Evolutionary conservation across 345 rosid genomes (phyloP).

Genomic region (Lagerstroemia speciosa): DNA sequence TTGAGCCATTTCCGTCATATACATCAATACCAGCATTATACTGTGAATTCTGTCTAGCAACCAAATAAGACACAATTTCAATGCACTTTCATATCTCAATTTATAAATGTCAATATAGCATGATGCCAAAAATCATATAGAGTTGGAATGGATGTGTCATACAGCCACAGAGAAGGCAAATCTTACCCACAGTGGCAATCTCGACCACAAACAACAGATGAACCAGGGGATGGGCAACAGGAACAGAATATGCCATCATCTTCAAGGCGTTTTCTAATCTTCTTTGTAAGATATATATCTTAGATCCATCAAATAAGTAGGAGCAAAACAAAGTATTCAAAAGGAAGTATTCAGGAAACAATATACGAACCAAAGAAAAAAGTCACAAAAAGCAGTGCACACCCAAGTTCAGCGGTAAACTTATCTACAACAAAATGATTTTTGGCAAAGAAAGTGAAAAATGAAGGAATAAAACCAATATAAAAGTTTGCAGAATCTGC

Average conservation of each 20-base stretch:
- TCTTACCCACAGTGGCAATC: constrained; percentile 99
- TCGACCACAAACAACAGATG: constrained; percentile 59
- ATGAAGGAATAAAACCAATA: neutral
- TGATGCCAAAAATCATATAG: neutral
- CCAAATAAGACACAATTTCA: neutral
- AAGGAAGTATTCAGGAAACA: neutral
- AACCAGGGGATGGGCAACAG: constrained; percentile 51
- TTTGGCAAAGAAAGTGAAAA: neutral
- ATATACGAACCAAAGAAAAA: constrained; percentile 1
- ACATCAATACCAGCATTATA: neutral
- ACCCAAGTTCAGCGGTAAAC: neutral
- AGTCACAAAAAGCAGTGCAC: neutral
- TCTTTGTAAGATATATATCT: constrained; percentile 88
- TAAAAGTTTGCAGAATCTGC: neutral
- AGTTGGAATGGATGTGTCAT: neutral
- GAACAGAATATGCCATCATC: constrained; percentile 99
- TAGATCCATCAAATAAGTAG: constrained; percentile 26
- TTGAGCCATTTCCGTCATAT: neutral
- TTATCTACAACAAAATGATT: neutral
- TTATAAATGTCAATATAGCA: neutral
- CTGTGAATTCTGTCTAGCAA: neutral
- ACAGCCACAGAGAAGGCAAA: neutral
- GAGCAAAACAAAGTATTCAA: neutral
- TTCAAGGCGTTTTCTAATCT: constrained; percentile 54
- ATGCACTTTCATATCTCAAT: neutral